These are phyloP conservation scores for Penicillium subrubescens DNA, from an alignment of 495 filamentous ascomycete species.

Conservation along the genomic window DNA sequence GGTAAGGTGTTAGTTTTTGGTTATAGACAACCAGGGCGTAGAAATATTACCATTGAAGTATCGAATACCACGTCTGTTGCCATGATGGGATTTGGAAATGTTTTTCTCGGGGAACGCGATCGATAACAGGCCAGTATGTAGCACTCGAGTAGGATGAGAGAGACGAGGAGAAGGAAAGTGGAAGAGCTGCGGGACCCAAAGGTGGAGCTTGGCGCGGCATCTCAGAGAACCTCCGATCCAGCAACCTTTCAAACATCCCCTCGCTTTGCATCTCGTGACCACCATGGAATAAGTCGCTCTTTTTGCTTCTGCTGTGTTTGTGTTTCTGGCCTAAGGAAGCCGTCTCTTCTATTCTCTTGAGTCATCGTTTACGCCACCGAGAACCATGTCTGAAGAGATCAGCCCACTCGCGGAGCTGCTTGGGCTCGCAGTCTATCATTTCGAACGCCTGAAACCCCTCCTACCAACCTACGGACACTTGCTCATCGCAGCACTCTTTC, in stretches of 20 bases:
- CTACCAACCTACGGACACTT: slow-evolving; percentile 71
- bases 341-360: background rate
- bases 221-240: slow-evolving; percentile 21
- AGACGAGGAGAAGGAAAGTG: slow-evolving; percentile 3
- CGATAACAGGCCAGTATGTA: background rate
- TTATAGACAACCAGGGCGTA: background rate
- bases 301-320: background rate
- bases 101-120: background rate
- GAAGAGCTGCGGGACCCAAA: slow-evolving; percentile 9
- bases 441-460: slow-evolving; percentile 51
- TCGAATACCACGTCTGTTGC: slow-evolving; percentile 75
- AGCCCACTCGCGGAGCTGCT: slow-evolving; percentile 51
- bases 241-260: slow-evolving; percentile 20
- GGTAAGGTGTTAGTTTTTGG: slow-evolving; percentile 19
- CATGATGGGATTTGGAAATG: slow-evolving; percentile 49
- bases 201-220: slow-evolving; percentile 16
- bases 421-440: slow-evolving; percentile 52
- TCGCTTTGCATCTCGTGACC: background rate
- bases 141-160: background rate
- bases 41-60: slow-evolving; percentile 69
- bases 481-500: slow-evolving; percentile 66
- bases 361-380: too few species aligned
- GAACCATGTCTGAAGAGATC: slow-evolving; percentile 41
- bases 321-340: background rate
- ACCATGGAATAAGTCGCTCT: slow-evolving; percentile 22